These are phyloP conservation scores for Claviceps monticola DNA, from an alignment of 2,329 filamentous ascomycete species.

Conservation along the genomic window DNA sequence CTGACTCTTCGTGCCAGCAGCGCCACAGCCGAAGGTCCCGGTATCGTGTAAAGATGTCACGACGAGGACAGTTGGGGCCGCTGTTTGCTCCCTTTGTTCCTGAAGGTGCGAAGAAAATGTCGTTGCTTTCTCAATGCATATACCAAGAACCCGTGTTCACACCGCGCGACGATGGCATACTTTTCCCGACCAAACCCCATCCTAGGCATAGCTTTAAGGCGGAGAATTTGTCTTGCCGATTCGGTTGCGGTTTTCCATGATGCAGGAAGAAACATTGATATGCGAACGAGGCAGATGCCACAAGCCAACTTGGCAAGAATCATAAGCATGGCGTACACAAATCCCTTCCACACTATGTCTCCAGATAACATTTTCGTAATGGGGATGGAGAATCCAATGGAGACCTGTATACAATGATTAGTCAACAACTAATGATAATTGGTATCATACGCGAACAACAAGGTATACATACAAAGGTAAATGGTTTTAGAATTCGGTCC, in stretches of 20 bases:
- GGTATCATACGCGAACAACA: not conserved
- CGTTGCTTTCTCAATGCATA: constrained; percentile 44
- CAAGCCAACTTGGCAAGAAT: constrained; percentile 43
- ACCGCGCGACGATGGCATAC: constrained; percentile 59
- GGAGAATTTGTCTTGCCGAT: not conserved
- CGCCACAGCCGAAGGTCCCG: constrained; percentile 35
- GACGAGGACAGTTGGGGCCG: constrained; percentile 32
- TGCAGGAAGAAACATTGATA: constrained; percentile 3
- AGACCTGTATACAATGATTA: constrained; percentile 11
- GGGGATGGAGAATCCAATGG: constrained; percentile 66
- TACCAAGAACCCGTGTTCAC: constrained; percentile 69
- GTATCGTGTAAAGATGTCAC: constrained; percentile 36
- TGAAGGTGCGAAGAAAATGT: constrained; percentile 20
- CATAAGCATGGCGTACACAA: constrained; percentile 64
- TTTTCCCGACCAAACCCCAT: not conserved
- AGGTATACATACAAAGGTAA: constrained; percentile 48
- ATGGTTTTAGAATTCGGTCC: constrained; percentile 45
- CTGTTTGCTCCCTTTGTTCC: not conserved
- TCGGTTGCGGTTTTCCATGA: not conserved
- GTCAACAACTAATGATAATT: not conserved
- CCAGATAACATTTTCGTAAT: constrained; percentile 55
- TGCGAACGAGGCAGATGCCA: constrained; percentile 40
- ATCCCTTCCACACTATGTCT: constrained; percentile 53
- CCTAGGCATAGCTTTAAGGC: not conserved
- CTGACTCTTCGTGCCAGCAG: constrained; percentile 30